Conservation (phyloP, 257 asterid genomes). For the Salvia rosmarinus region DNA sequence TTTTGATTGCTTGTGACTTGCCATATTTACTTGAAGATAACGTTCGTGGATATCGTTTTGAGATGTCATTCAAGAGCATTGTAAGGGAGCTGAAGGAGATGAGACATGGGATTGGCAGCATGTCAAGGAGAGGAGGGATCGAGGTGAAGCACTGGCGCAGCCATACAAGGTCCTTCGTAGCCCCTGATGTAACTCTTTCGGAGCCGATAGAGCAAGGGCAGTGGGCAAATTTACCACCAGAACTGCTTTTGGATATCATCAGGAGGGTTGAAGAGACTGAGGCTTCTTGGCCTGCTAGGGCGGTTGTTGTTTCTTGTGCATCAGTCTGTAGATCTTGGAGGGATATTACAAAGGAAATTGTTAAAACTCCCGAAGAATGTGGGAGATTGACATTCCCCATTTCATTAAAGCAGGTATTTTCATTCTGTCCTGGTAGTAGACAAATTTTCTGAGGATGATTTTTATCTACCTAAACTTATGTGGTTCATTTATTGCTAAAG, state of each 20-base stretch:
- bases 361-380: constrained; percentile 90
- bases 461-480: constrained; percentile 6
- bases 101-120: constrained; percentile 84
- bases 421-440: neutral
- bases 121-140: constrained; percentile 64
- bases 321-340: constrained; percentile 97
- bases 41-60: constrained; percentile 24
- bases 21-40: constrained; percentile 28
- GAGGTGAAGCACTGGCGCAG: constrained; percentile 74
- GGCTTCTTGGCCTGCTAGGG: constrained; percentile 90
- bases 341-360: constrained; percentile 86
- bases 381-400: constrained; percentile 93
- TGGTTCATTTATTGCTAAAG: constrained; percentile 37
- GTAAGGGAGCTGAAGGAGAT: constrained; percentile 75
- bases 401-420: constrained; percentile 84
- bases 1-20: neutral
- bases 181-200: constrained; percentile 64
- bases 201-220: constrained; percentile 74
- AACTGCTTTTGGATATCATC: constrained; percentile 83
- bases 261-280: constrained; percentile 90
- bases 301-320: constrained; percentile 81
- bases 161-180: constrained; percentile 65
- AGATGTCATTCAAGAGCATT: constrained; percentile 83
- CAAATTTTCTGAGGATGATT: neutral
- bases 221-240: constrained; percentile 94